Conservation (phyloP, 306 rosid genomes). For the Pyrus pyrifolia region DNA sequence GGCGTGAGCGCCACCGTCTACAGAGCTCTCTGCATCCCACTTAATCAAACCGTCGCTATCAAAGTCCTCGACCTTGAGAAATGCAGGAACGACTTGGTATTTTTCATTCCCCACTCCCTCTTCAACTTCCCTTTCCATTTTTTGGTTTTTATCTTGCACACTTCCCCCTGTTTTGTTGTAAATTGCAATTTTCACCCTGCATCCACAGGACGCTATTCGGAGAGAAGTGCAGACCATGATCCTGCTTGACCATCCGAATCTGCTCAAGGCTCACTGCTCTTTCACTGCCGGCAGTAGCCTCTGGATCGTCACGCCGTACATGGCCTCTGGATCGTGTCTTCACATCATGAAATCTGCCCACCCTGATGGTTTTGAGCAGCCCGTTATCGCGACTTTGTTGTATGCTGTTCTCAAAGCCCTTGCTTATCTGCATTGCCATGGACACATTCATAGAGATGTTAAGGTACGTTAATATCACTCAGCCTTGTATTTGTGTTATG, state of each 20-base stretch:
- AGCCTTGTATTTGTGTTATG: neutral
- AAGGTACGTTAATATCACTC: conserved; percentile 40
- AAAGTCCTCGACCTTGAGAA: conserved; percentile 88
- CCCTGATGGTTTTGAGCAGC: conserved; percentile 82
- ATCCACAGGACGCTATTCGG: conserved; percentile 63
- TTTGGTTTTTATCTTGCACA: no score
- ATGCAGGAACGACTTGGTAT: conserved; percentile 77
- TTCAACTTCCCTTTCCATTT: neutral
- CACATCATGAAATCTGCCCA: conserved; percentile 81
- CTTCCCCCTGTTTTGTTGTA: no score
- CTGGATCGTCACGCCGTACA: conserved; percentile 97
- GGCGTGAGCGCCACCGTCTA: conserved; percentile 87
- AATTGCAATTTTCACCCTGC: neutral
- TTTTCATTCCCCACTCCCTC: neutral
- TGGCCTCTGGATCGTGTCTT: conserved; percentile 92
- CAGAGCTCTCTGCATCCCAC: conserved; percentile 83
- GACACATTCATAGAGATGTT: conserved; percentile 88
- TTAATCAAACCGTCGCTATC: conserved; percentile 73
- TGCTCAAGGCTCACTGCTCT: conserved; percentile 81
- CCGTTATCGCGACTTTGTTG: conserved; percentile 67
- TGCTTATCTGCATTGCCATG: conserved; percentile 81
- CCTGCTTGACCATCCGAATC: conserved; percentile 76
- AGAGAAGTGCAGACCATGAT: conserved; percentile 88
- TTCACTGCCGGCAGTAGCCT: conserved; percentile 70
- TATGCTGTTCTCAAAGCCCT: conserved; percentile 76